A percentile compares a stretch with the other conserved stretches of the same genome.
Evolutionary conservation across 1,139 yeast genomes (phyloP).

Genomic region (Oligophagozyma castellii): DNA sequence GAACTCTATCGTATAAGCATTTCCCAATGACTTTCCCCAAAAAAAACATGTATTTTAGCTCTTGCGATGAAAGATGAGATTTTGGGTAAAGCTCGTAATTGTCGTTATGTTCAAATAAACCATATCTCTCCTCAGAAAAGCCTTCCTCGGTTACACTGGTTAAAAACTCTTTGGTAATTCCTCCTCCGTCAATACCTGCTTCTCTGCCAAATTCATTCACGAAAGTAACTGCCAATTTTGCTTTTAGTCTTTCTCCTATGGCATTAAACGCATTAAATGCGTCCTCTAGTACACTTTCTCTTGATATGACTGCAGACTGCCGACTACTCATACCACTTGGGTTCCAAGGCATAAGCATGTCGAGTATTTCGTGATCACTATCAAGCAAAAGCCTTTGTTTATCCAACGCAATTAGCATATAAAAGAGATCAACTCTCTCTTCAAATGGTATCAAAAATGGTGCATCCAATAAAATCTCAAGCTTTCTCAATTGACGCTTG

Average conservation of each 20-base stretch:
- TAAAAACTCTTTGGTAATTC: constrained; percentile 81
- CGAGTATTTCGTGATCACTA: constrained; percentile 11
- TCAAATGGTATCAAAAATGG: constrained; percentile 76
- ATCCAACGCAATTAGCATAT: constrained; percentile 45
- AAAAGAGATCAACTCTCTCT: constrained; percentile 61
- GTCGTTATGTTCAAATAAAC: constrained; percentile 40
- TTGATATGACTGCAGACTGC: constrained; percentile 42
- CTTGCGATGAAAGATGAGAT: constrained; percentile 12
- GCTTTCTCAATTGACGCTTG: constrained; percentile 16
- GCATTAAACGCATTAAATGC: constrained; percentile 47
- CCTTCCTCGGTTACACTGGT: constrained; percentile 63
- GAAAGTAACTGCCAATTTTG: constrained; percentile 50
- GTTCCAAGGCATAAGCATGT: constrained; percentile 9
- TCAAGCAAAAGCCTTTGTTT: constrained; percentile 22
- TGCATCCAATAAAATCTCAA: constrained; percentile 43
- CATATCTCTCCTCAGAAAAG: constrained; percentile 32
- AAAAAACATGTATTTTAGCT: constrained; percentile 38
- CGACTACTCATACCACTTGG: constrained; percentile 7
- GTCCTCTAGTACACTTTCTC: constrained; percentile 61
- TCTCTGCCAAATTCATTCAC: constrained; percentile 56
- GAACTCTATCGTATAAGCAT: constrained; percentile 72
- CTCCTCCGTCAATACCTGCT: constrained; percentile 96
- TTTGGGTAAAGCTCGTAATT: constrained; percentile 57
- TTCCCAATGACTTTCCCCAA: constrained; percentile 79
- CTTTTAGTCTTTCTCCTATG: constrained; percentile 40